Evolutionary conservation across 805 yeast genomes (phyloP).

Genomic region (Pichia insulana): DNA sequence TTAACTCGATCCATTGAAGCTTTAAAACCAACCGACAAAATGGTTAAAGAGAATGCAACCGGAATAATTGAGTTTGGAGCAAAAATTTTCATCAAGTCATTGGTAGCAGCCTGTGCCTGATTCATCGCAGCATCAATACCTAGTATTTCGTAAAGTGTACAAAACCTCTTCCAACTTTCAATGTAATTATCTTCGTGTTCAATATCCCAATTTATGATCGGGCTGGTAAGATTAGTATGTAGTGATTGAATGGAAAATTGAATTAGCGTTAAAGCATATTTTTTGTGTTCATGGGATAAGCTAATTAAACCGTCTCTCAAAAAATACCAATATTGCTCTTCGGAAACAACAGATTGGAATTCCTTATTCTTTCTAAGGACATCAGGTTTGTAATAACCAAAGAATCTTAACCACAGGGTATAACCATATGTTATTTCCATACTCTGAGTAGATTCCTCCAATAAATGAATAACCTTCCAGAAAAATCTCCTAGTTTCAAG

Average conservation of each 20-base stretch:
- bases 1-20: constrained; percentile 75
- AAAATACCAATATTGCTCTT: constrained; percentile 43
- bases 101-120: constrained; percentile 70
- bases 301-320: constrained; percentile 51
- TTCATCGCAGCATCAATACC: constrained; percentile 82
- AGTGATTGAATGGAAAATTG: constrained; percentile 49
- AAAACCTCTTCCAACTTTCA: constrained; percentile 61
- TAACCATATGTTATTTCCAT: constrained; percentile 34
- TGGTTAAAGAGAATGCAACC: constrained; percentile 61
- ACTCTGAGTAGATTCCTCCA: constrained; percentile 25
- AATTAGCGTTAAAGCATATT: constrained; percentile 57
- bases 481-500: constrained; percentile 20
- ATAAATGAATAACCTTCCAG: constrained; percentile 39
- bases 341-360: constrained; percentile 26
- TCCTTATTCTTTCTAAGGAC: constrained; percentile 6
- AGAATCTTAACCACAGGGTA: constrained; percentile 48
- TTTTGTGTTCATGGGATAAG: constrained; percentile 56
- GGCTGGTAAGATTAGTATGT: constrained; percentile 25
- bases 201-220: constrained; percentile 39
- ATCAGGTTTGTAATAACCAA: constrained; percentile 23
- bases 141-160: constrained; percentile 69
- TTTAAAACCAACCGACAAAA: constrained; percentile 67
- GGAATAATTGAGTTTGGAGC: constrained; percentile 43
- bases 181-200: constrained; percentile 24
- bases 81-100: constrained; percentile 51